These are phyloP conservation scores for Kodamaea fukazawae DNA, from an alignment of 805 yeast genomes.

Conservation along the genomic window DNA sequence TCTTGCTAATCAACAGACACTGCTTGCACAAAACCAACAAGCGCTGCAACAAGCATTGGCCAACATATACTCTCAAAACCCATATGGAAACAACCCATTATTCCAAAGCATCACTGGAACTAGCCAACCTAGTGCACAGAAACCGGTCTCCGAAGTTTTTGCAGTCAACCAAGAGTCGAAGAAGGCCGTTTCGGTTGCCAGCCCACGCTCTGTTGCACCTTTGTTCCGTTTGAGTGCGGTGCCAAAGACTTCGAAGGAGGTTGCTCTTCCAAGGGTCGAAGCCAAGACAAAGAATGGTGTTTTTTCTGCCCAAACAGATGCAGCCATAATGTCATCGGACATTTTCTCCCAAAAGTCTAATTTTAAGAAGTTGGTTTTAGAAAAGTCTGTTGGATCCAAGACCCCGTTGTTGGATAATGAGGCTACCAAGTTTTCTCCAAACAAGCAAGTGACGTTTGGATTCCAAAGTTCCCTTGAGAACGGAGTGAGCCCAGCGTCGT, in stretches of 20 bases:
- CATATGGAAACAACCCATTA: constrained; percentile 78
- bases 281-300: constrained; percentile 13
- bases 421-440: constrained; percentile 15
- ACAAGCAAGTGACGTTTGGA: constrained; percentile 34
- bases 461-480: constrained; percentile 6
- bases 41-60: constrained; percentile 24
- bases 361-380: constrained; percentile 53
- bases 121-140: constrained; percentile 33
- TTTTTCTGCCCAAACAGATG: constrained; percentile 53
- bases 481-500: too few species aligned
- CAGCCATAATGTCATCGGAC: constrained; percentile 66
- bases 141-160: constrained; percentile 23
- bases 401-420: constrained; percentile 8
- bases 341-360: constrained; percentile 64
- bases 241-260: constrained; percentile 11
- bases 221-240: constrained; percentile 29
- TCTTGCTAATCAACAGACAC: constrained; percentile 14
- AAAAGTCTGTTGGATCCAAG: constrained; percentile 29
- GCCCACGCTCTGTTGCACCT: constrained; percentile 63
- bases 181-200: constrained; percentile 57
- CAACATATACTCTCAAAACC: constrained; percentile 45
- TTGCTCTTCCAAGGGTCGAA: background rate
- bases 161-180: constrained; percentile 30
- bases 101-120: constrained; percentile 46
- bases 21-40: constrained; percentile 15